These are phyloP conservation scores for Umbellularia californica DNA, from an alignment of 164 flowering plant species.

Conservation along the genomic window DNA sequence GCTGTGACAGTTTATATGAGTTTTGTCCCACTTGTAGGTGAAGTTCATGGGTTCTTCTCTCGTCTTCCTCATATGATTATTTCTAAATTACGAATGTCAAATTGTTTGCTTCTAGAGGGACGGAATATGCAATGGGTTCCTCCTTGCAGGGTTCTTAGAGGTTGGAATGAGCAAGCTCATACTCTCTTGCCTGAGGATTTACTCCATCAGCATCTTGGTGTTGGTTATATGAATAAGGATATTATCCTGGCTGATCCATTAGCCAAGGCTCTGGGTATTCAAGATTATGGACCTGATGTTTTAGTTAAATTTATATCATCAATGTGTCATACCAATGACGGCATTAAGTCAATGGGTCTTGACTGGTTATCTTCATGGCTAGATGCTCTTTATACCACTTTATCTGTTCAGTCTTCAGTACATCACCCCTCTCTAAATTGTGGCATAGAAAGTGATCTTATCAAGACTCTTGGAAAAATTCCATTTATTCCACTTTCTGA, in stretches of 20 bases:
- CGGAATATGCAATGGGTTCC: conserved; percentile 61
- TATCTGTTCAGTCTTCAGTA: conserved; percentile 35
- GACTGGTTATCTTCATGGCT: conserved; percentile 74
- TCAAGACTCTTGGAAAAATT: conserved; percentile 37
- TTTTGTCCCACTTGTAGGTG: conserved; percentile 92
- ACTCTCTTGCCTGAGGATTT: conserved; percentile 55
- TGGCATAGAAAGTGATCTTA: conserved; percentile 32
- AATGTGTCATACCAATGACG: conserved; percentile 38
- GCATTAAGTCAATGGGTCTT: conserved; percentile 56
- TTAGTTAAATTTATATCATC: conserved; percentile 51
- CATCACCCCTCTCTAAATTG: conserved; percentile 15
- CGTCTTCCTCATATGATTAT: conserved; percentile 81
- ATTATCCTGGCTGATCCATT: conserved; percentile 62
- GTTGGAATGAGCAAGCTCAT: conserved; percentile 68
- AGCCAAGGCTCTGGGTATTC: conserved; percentile 72
- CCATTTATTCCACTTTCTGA: conserved; percentile 89
- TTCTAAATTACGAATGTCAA: conserved; percentile 60
- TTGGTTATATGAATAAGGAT: conserved; percentile 68
- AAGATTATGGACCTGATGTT: conserved; percentile 72
- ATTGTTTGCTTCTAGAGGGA: conserved; percentile 85
- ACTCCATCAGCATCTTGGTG: conserved; percentile 72
- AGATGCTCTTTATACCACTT: conserved; percentile 36
- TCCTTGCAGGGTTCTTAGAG: conserved; percentile 79
- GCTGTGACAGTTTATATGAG: conserved; percentile 80
- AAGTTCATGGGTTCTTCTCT: conserved; percentile 94